Conservation (phyloP, 768 basidiomycete genomes). For the Postia placenta region DNA sequence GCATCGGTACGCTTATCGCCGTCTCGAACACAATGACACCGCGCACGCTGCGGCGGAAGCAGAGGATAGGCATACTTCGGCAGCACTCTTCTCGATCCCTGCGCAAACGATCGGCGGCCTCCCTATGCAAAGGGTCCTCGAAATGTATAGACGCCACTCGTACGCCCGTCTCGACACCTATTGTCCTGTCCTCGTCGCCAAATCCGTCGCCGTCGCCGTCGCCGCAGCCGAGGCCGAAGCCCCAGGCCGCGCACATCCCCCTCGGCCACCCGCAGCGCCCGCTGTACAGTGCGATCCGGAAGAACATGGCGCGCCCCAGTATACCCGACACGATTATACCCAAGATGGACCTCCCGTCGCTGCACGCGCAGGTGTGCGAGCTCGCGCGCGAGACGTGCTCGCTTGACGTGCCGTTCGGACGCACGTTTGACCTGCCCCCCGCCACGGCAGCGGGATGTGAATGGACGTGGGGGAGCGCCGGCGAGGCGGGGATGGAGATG, state of each 20-base stretch:
- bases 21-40: not conserved
- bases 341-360: conserved; percentile 6
- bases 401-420: conserved; percentile 13
- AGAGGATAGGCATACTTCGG: conserved; percentile 14
- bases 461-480: conserved; percentile 16
- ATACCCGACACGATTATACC: not conserved
- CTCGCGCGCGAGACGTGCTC: conserved; percentile 11
- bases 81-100: conserved; percentile 21
- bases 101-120: conserved; percentile 11
- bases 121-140: conserved; percentile 1
- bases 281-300: conserved; percentile 23
- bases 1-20: not conserved
- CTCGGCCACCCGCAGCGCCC: conserved; percentile 19
- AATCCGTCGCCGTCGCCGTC: conserved; percentile 2
- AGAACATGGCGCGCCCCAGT: conserved; percentile 18
- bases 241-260: conserved; percentile 3
- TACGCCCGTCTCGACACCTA: not conserved
- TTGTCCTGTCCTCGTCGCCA: not conserved
- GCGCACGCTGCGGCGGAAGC: conserved; percentile 12
- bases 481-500: conserved; percentile 25
- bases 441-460: too few relatives aligned
- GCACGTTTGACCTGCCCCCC: conserved; percentile 3
- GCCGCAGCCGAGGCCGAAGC: not conserved
- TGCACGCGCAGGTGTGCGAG: conserved; percentile 6
- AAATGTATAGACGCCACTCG: conserved; percentile 6